Percentiles rank a stretch among this genome's conserved stretches.
Conservation (phyloP, 139 green algal genomes). For the Chlorella sorokiniana region DNA sequence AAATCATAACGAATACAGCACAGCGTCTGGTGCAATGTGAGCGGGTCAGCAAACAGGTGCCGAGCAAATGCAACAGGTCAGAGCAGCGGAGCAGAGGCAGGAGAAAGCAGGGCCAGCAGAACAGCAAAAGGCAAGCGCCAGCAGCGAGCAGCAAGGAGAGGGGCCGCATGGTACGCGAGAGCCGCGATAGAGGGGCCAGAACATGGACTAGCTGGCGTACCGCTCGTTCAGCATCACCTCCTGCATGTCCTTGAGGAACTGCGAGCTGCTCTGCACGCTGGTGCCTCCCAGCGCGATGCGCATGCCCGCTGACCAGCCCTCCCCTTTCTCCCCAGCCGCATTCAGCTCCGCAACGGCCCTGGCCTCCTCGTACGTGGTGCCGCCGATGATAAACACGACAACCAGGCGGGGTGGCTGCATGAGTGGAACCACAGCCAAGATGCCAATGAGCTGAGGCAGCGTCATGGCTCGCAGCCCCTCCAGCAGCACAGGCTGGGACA, state of each 20-base stretch:
- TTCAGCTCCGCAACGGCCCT: conserved; percentile 82
- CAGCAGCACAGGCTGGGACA: too few relatives aligned
- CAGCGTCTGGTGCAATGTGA: background rate
- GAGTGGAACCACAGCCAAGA: background rate
- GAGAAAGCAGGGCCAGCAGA: background rate
- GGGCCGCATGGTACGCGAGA: background rate
- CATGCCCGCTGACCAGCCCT: conserved; percentile 55
- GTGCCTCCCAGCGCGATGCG: conserved; percentile 88
- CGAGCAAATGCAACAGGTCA: background rate
- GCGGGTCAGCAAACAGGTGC: background rate
- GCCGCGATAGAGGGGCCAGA: background rate
- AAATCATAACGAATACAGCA: too few relatives aligned
- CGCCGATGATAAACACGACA: conserved; percentile 94
- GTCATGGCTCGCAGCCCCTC: background rate
- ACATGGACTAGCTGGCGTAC: conserved; percentile 9
- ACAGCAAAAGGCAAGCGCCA: background rate
- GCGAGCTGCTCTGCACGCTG: conserved; percentile 72
- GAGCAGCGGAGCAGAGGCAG: background rate
- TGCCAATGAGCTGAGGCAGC: too few relatives aligned
- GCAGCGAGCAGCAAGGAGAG: background rate
- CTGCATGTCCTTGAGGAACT: conserved; percentile 64
- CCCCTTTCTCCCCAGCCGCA: conserved; percentile 39
- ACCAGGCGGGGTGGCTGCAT: conserved; percentile 69
- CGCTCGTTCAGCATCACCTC: conserved; percentile 48
- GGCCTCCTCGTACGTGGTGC: conserved; percentile 96